phyloP scores from a whole-genome alignment of 345 rosid genomes.

The Syzygium oleosum region DNA sequence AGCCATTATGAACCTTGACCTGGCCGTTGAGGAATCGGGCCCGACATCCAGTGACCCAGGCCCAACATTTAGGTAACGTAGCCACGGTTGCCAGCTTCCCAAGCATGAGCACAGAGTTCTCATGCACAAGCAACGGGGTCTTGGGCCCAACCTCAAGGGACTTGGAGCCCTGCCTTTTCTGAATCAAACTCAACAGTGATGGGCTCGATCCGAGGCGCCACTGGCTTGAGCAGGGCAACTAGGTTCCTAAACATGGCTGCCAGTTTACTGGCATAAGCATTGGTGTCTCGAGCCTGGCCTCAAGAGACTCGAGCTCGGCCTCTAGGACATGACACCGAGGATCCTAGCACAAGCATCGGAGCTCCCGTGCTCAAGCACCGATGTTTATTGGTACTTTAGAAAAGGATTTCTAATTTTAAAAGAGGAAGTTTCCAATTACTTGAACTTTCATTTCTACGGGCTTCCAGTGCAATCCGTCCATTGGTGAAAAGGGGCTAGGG shows the following conservation, averaged over 20 bases:
- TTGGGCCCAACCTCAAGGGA: not conserved
- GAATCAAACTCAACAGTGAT: not conserved
- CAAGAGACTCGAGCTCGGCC: not conserved
- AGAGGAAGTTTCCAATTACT: not conserved
- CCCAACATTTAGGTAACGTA: not conserved
- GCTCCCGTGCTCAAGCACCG: not conserved
- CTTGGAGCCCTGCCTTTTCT: not conserved
- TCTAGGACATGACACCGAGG: not conserved
- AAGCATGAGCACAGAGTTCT: not conserved
- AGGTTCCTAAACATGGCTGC: rapidly evolving
- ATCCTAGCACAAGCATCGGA: rapidly evolving
- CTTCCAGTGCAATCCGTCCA: not conserved
- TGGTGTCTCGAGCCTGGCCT: not conserved
- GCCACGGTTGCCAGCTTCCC: not conserved
- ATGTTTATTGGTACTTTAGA: not conserved
- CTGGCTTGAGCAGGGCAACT: not conserved
- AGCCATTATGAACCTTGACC: not conserved
- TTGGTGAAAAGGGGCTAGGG: not conserved
- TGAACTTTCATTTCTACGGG: not conserved
- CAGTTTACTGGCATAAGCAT: not conserved
- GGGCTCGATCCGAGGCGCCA: not conserved
- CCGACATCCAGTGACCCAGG: not conserved
- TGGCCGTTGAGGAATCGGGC: not conserved
- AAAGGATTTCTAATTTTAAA: not conserved
- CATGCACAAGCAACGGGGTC: not conserved